phyloP scores from a whole-genome alignment of 345 rosid genomes.

The Hypericum androsaemum region DNA sequence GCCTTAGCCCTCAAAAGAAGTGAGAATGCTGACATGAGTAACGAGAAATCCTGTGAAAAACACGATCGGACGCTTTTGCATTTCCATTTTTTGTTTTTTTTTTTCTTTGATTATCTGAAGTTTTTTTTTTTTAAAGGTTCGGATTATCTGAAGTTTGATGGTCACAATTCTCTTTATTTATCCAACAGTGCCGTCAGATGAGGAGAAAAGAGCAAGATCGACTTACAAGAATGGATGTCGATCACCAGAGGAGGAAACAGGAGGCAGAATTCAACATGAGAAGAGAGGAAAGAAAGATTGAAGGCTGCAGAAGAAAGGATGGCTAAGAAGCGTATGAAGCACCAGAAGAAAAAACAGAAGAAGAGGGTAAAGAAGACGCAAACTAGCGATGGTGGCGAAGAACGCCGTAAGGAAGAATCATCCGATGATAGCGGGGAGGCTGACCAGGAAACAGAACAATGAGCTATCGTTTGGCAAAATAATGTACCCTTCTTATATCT shows the following conservation, averaged over 20 bases:
- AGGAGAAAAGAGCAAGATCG: conserved; percentile 87
- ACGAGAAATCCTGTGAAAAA: too few relatives aligned
- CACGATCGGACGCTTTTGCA: too few relatives aligned
- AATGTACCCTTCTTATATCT: too few relatives aligned
- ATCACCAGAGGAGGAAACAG: conserved; percentile 67
- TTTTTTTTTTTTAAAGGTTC: conserved; percentile 91
- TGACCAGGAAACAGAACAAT: conserved; percentile 34
- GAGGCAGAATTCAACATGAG: conserved; percentile 57
- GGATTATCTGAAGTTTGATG: conserved; percentile 37
- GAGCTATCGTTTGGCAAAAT: neutral
- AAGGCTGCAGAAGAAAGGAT: conserved; percentile 78
- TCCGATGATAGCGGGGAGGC: conserved; percentile 35
- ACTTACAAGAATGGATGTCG: conserved; percentile 78
- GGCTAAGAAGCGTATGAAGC: conserved; percentile 70
- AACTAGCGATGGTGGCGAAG: conserved; percentile 35
- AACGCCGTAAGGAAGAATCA: conserved; percentile 33
- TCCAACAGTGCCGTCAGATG: conserved; percentile 86
- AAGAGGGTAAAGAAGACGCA: conserved; percentile 52
- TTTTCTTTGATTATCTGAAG: conserved; percentile 18
- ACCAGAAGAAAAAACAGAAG: conserved; percentile 72
- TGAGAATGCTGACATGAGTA: too few relatives aligned
- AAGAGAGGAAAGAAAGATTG: conserved; percentile 72
- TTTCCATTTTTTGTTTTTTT: too few relatives aligned
- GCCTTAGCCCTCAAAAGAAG: too few relatives aligned
- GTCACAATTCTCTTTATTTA: neutral